These are phyloP conservation scores for Salix exigua DNA, from an alignment of 345 rosid genomes.

Conservation along the genomic window DNA sequence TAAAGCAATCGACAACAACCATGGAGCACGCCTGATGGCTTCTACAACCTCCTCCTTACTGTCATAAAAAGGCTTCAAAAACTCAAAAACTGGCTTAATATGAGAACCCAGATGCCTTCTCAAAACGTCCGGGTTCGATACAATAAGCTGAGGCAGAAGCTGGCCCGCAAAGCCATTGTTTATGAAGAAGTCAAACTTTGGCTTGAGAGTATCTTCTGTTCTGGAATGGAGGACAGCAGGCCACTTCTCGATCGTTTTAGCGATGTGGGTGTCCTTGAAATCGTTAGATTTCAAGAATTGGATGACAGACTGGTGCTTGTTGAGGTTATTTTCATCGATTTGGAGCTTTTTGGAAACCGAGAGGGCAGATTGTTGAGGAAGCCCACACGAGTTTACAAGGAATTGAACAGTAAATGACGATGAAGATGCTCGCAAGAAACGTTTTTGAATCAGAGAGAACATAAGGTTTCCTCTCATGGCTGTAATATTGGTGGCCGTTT, in stretches of 20 bases:
- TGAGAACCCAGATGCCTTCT: neutral
- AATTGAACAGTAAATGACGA: neutral
- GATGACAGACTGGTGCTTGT: conserved; percentile 7
- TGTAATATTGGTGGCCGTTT: no score
- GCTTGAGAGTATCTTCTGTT: conserved; percentile 13
- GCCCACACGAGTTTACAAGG: conserved; percentile 5
- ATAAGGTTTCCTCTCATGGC: no score
- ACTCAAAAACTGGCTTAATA: conserved; percentile 8
- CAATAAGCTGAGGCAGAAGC: conserved; percentile 10
- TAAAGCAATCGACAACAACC: no score
- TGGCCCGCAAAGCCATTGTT: conserved; percentile 4
- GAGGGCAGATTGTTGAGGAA: conserved; percentile 4
- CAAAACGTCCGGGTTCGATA: neutral
- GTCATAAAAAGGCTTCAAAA: neutral
- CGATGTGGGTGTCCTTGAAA: conserved; percentile 15
- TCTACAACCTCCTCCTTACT: no score
- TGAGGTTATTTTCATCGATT: neutral
- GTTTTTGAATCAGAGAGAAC: no score
- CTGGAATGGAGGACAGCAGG: conserved; percentile 14
- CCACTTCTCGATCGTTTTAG: neutral
- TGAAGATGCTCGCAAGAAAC: neutral
- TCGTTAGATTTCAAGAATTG: conserved; percentile 16
- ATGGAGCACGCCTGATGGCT: no score
- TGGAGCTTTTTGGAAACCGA: conserved; percentile 6
- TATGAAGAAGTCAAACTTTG: conserved; percentile 16